A percentile compares a stretch with the other conserved stretches of the same genome.
Evolutionary conservation across 2,329 filamentous ascomycete species (phyloP).

Genomic region (Arthroderma sp.): DNA sequence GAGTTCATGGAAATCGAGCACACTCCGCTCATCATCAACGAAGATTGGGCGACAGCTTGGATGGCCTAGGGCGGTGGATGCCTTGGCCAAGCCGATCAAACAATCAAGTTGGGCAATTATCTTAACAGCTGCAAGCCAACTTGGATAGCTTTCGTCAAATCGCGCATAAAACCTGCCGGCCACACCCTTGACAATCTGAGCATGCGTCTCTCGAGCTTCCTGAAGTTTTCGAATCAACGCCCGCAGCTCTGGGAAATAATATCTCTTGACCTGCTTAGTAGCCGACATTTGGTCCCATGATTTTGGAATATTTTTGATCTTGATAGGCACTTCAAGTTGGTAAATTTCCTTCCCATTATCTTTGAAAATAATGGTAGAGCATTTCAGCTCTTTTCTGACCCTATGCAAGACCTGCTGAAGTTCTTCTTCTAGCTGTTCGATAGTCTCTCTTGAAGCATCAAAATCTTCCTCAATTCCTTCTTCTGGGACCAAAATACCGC

Average conservation of each 20-base stretch:
- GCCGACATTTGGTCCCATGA: constrained; percentile 95
- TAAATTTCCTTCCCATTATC: constrained; percentile 96
- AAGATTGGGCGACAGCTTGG: constrained; percentile 85
- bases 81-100: constrained; percentile 80
- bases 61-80: constrained; percentile 69
- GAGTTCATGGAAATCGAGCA: constrained; percentile 84
- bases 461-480: constrained; percentile 84
- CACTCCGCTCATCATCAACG: constrained; percentile 68
- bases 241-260: constrained; percentile 78
- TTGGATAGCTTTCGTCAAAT: constrained; percentile 75
- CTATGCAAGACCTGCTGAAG: constrained; percentile 59
- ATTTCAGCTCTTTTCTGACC: constrained; percentile 62
- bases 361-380: constrained; percentile 58
- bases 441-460: constrained; percentile 65
- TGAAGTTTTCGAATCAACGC: constrained; percentile 75
- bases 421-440: constrained; percentile 62
- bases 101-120: constrained; percentile 90
- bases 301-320: constrained; percentile 69
- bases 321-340: constrained; percentile 78
- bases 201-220: constrained; percentile 87
- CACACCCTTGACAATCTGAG: constrained; percentile 80
- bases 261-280: constrained; percentile 78
- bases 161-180: constrained; percentile 69
- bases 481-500: constrained; percentile 73
- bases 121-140: constrained; percentile 81